Evolutionary conservation across 768 basidiomycete species (phyloP).

Genomic region (Lepiota brunneoincarnata): DNA sequence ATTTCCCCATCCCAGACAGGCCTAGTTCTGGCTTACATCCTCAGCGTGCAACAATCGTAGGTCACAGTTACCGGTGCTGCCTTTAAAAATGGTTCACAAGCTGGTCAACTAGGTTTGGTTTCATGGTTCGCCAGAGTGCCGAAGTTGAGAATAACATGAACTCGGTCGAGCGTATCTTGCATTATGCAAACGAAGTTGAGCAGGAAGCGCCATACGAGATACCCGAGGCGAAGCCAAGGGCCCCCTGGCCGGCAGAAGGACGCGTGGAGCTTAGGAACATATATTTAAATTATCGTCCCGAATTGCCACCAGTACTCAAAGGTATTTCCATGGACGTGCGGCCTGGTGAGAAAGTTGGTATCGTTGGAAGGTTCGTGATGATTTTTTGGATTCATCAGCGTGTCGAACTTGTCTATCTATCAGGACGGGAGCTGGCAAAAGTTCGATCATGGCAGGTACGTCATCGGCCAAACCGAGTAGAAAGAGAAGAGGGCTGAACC

Average conservation of each 20-base stretch:
- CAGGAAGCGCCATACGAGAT: slow-evolving; percentile 76
- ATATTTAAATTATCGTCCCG: slow-evolving; percentile 80
- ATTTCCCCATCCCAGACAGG: slow-evolving; percentile 82
- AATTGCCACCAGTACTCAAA: slow-evolving; percentile 85
- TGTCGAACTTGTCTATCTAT: slow-evolving; percentile 1
- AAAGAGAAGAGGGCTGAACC: slow-evolving; percentile 1
- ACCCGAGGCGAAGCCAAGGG: slow-evolving; percentile 53
- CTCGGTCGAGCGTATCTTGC: slow-evolving; percentile 79
- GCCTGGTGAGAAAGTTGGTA: slow-evolving; percentile 88
- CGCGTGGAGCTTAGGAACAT: slow-evolving; percentile 73
- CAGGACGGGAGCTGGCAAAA: slow-evolving; percentile 86
- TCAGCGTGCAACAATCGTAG: slow-evolving; percentile 71
- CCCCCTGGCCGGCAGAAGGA: slow-evolving; percentile 75
- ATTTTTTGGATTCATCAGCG: background rate
- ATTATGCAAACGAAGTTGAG: slow-evolving; percentile 79
- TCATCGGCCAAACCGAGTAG: background rate
- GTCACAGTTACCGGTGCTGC: slow-evolving; percentile 8
- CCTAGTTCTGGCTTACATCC: slow-evolving; percentile 74
- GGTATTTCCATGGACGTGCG: slow-evolving; percentile 68
- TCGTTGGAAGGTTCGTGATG: slow-evolving; percentile 58
- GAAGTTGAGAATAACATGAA: slow-evolving; percentile 96
- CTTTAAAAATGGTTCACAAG: slow-evolving; percentile 7
- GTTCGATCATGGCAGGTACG: slow-evolving; percentile 78
- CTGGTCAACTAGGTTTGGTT: slow-evolving; percentile 51
- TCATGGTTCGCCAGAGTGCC: slow-evolving; percentile 73